Evolutionary conservation across 768 basidiomycete species (phyloP).

Genomic region (Podaxis mareebaensis): DNA sequence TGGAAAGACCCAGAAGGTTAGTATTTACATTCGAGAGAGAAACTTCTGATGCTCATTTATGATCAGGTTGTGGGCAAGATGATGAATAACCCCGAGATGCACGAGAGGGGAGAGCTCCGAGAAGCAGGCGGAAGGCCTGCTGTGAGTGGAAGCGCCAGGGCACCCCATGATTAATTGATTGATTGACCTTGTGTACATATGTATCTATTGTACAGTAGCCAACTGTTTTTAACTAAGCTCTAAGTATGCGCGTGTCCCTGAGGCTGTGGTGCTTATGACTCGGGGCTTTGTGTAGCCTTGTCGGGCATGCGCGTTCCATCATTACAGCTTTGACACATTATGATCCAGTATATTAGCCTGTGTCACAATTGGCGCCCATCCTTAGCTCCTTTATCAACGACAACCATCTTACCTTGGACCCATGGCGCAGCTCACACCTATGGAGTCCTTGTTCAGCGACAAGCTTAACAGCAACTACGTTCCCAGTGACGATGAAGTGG

Average conservation of each 20-base stretch:
- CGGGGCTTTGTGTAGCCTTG: no score
- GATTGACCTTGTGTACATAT: neutral
- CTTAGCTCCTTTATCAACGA: neutral
- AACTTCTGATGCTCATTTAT: neutral
- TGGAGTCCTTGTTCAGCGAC: conserved; percentile 17
- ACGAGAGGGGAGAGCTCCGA: conserved; percentile 58
- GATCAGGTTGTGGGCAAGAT: conserved; percentile 44
- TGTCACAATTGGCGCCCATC: neutral
- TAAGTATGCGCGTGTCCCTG: neutral
- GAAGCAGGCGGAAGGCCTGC: conserved; percentile 48
- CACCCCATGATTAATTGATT: conserved; percentile 20
- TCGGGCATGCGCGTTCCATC: neutral
- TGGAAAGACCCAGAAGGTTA: conserved; percentile 60
- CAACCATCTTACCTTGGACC: neutral
- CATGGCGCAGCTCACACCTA: conserved; percentile 10
- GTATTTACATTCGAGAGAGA: neutral
- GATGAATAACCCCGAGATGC: conserved; percentile 45
- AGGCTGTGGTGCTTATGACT: no score
- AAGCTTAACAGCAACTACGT: conserved; percentile 17
- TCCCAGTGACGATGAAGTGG: conserved; percentile 15
- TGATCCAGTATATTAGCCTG: neutral
- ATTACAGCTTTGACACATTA: neutral
- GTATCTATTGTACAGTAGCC: neutral
- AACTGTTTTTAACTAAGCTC: neutral
- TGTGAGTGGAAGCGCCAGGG: conserved; percentile 33